Conservation (phyloP, 2,329 filamentous ascomycete species). For the Cladosporium halotolerans region DNA sequence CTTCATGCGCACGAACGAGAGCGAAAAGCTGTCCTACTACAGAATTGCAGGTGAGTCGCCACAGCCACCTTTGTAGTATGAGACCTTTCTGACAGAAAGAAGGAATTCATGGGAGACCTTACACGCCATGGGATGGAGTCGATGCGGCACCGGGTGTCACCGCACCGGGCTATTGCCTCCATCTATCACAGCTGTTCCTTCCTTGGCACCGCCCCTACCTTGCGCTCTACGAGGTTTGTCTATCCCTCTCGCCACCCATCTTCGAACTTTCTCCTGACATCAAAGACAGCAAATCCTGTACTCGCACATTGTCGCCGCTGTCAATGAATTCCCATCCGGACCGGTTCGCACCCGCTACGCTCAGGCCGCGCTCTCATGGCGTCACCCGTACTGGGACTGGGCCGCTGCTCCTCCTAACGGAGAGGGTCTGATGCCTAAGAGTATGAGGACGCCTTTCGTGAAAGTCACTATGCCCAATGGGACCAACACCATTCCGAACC, state of each 20-base stretch:
- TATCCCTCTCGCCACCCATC: neutral
- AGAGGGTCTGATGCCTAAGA: constrained; percentile 32
- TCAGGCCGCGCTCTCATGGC: constrained; percentile 35
- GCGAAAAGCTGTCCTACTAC: constrained; percentile 65
- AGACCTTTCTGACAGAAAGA: neutral
- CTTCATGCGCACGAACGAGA: constrained; percentile 63
- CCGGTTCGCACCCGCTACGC: constrained; percentile 33
- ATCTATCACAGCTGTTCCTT: constrained; percentile 68
- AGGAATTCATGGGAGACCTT: constrained; percentile 79
- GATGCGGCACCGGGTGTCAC: constrained; percentile 45
- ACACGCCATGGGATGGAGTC: constrained; percentile 50
- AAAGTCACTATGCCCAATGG: constrained; percentile 30
- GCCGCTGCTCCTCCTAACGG: constrained; percentile 33
- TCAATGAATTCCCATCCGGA: constrained; percentile 35
- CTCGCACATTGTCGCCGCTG: constrained; percentile 35
- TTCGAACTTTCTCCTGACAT: neutral
- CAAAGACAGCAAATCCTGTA: constrained; percentile 38
- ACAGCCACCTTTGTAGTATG: neutral
- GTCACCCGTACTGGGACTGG: constrained; percentile 46
- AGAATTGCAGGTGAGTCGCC: constrained; percentile 63
- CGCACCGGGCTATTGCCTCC: constrained; percentile 67
- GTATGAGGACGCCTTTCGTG: constrained; percentile 35
- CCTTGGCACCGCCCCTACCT: constrained; percentile 82
- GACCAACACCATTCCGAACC: constrained; percentile 28
- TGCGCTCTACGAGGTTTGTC: constrained; percentile 50